These are phyloP conservation scores for Aspergillus aculeatus DNA, from an alignment of 2,329 filamentous ascomycete species.

Conservation along the genomic window DNA sequence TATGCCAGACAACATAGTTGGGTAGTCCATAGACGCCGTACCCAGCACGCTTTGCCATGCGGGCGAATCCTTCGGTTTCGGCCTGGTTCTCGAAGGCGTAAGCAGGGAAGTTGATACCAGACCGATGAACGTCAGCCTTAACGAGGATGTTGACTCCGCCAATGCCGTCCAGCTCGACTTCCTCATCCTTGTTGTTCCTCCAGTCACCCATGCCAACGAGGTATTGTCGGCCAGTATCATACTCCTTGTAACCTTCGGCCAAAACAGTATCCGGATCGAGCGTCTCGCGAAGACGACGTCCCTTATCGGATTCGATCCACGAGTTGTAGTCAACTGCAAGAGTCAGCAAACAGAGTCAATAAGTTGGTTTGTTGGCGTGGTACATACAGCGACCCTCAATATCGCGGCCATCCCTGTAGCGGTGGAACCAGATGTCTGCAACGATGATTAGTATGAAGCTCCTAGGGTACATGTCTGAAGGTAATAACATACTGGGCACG, in stretches of 20 bases:
- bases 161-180: slow-evolving; percentile 90
- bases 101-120: slow-evolving; percentile 93
- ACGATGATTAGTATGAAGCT: slow-evolving; percentile 15
- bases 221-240: slow-evolving; percentile 83
- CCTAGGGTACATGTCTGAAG: not conserved
- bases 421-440: slow-evolving; percentile 63
- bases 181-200: slow-evolving; percentile 85
- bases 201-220: slow-evolving; percentile 92
- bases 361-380: not conserved
- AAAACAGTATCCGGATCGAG: slow-evolving; percentile 79
- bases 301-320: slow-evolving; percentile 92
- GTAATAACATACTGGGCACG: slow-evolving; percentile 75
- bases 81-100: slow-evolving; percentile 99
- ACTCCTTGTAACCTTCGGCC: slow-evolving; percentile 94
- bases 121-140: slow-evolving; percentile 95
- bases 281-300: slow-evolving; percentile 67
- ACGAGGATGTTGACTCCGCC: slow-evolving; percentile 97
- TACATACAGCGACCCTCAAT: slow-evolving; percentile 90
- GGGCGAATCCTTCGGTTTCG: slow-evolving; percentile 97
- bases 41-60: slow-evolving; percentile 95
- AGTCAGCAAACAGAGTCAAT: slow-evolving; percentile 20
- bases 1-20: slow-evolving; percentile 98
- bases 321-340: slow-evolving; percentile 91
- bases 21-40: slow-evolving; percentile 90
- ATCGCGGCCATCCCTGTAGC: slow-evolving; percentile 72